Evolutionary conservation across 106 monocot genomes (phyloP).

Genomic region (Alisma plantagoaquatica): DNA sequence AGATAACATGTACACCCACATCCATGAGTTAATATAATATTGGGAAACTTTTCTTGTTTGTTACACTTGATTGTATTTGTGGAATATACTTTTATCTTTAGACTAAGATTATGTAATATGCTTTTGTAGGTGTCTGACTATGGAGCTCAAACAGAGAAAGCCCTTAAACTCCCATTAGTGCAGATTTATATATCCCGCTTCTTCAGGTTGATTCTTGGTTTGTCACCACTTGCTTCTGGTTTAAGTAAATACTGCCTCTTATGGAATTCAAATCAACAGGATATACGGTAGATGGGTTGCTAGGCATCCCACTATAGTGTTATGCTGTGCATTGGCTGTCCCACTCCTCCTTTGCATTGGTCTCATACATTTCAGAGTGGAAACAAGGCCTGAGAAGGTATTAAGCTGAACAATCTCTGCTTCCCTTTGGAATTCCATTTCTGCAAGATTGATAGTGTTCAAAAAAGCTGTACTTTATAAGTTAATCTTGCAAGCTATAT

Average conservation of each 20-base stretch:
- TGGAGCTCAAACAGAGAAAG: conserved; percentile 8
- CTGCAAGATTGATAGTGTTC: no score
- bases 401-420: no score
- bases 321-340: conserved; percentile 56
- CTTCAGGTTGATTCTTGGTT: conserved; percentile 48
- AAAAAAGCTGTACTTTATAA: no score
- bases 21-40: no score
- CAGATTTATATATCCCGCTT: conserved; percentile 56
- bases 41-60: no score
- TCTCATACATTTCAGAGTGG: conserved; percentile 66
- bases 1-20: no score
- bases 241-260: no score
- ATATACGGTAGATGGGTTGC: conserved; percentile 68
- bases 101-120: background rate
- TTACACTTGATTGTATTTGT: no score
- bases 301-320: conserved; percentile 53
- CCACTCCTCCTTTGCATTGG: conserved; percentile 76
- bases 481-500: no score
- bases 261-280: no score
- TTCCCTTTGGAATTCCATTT: no score
- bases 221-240: background rate
- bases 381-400: conserved; percentile 96
- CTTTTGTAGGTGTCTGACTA: conserved; percentile 15
- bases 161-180: conserved; percentile 36
- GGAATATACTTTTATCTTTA: background rate